phyloP scores from a whole-genome alignment of 2,329 filamentous ascomycete genomes.

The Phialemoniopsis sp. region DNA sequence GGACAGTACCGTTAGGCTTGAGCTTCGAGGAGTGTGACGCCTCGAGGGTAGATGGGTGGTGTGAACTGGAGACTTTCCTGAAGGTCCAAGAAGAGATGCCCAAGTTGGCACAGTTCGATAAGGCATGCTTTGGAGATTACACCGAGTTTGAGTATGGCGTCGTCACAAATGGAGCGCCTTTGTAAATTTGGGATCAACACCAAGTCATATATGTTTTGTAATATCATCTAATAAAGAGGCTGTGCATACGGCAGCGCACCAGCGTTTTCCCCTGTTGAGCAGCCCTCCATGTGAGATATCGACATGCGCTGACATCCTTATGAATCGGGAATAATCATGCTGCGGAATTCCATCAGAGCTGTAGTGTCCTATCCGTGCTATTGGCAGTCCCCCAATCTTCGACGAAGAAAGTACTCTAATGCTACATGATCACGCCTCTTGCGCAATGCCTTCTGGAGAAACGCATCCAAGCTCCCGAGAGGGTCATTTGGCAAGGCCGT shows the following conservation, averaged over 20 bases:
- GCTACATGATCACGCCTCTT: constrained; percentile 6
- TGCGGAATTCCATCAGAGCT: no score
- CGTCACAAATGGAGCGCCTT: constrained; percentile 44
- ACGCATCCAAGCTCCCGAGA: constrained; percentile 10
- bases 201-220: no score
- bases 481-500: constrained; percentile 5
- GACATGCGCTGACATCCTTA: no score
- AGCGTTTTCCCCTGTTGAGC: no score
- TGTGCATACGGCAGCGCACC: no score
- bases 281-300: no score
- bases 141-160: constrained; percentile 38
- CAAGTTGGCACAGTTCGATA: constrained; percentile 55
- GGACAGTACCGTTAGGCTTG: constrained; percentile 64
- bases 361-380: no score
- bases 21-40: constrained; percentile 63
- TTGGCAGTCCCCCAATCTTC: constrained; percentile 1
- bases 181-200: no score
- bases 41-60: constrained; percentile 69
- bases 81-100: constrained; percentile 56
- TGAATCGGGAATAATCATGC: no score
- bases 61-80: constrained; percentile 66
- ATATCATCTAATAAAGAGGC: no score
- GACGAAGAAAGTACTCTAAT: constrained; percentile 1
- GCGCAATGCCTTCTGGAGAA: constrained; percentile 10
- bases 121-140: constrained; percentile 62